Conservation (phyloP, 169 alveolate genomes). For the Plasmodium chabaudi region DNA sequence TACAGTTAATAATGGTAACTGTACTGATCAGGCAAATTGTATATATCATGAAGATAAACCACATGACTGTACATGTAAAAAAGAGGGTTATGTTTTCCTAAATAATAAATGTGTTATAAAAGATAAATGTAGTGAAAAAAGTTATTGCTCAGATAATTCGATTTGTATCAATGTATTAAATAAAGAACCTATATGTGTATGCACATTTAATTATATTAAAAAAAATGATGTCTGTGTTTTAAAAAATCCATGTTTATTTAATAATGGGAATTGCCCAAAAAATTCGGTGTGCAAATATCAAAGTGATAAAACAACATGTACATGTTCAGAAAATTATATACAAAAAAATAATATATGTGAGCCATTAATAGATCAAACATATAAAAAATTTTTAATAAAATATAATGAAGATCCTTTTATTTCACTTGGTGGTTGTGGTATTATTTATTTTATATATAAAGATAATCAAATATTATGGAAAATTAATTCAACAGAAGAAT, state of each 20-base stretch:
- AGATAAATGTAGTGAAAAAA: slow-evolving; percentile 30
- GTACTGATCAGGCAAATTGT: slow-evolving; percentile 42
- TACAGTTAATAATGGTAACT: slow-evolving; percentile 29
- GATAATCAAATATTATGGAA: slow-evolving; percentile 51
- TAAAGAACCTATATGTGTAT: slow-evolving; percentile 61
- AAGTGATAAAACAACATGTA: slow-evolving; percentile 18
- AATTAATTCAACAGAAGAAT: slow-evolving; percentile 20
- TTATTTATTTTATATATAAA: slow-evolving; percentile 11
- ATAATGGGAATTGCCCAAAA: slow-evolving; percentile 57
- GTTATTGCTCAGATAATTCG: slow-evolving; percentile 54
- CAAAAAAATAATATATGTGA: slow-evolving; percentile 10
- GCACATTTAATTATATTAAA: slow-evolving; percentile 52
- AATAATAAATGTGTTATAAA: slow-evolving; percentile 35
- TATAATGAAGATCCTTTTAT: slow-evolving; percentile 22
- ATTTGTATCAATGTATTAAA: slow-evolving; percentile 48
- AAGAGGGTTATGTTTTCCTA: slow-evolving; percentile 17
- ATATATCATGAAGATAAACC: slow-evolving; percentile 30
- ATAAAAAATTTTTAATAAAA: slow-evolving; percentile 7
- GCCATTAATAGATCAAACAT: slow-evolving; percentile 10
- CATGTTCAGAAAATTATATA: slow-evolving; percentile 41
- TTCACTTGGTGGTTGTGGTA: slow-evolving; percentile 43
- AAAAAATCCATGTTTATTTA: slow-evolving; percentile 29
- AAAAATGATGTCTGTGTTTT: slow-evolving; percentile 18
- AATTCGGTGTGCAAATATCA: slow-evolving; percentile 17
- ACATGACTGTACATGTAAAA: slow-evolving; percentile 60